phyloP scores from a whole-genome alignment of 1,284 basidiomycete species.

The Hypsizygus ulmarius region DNA sequence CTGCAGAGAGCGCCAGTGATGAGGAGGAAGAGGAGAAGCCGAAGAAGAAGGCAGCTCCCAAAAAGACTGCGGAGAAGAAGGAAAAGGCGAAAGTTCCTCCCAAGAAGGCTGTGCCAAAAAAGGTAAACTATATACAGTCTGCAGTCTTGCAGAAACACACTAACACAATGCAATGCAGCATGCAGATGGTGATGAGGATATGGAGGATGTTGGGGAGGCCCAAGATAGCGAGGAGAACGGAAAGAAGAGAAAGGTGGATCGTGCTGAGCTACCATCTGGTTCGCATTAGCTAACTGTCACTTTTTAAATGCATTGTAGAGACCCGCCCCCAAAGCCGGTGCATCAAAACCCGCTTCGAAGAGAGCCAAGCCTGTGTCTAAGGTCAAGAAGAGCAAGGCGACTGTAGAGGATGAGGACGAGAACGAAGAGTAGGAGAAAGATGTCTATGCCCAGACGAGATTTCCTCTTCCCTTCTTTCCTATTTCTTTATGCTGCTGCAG shows the following conservation, averaged over 20 bases:
- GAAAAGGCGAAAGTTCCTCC: constrained; percentile 24
- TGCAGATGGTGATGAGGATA: constrained; percentile 17
- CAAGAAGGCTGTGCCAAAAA: constrained; percentile 27
- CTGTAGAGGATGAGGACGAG: constrained; percentile 35
- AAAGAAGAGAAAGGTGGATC: constrained; percentile 46
- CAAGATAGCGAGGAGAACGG: constrained; percentile 29
- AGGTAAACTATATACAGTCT: constrained; percentile 19
- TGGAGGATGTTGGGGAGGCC: constrained; percentile 25
- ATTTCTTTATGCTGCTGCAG: constrained; percentile 14
- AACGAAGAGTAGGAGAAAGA: constrained; percentile 23
- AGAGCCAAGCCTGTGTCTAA: constrained; percentile 35
- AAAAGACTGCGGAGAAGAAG: constrained; percentile 30
- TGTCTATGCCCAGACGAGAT: background rate
- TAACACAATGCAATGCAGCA: constrained; percentile 6
- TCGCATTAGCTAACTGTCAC: background rate
- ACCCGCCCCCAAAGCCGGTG: constrained; percentile 30
- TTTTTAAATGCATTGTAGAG: constrained; percentile 24
- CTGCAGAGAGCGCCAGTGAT: constrained; percentile 29
- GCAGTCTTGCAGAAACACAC: background rate
- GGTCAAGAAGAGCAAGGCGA: constrained; percentile 40
- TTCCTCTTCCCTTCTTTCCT: constrained; percentile 4
- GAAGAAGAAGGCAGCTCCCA: constrained; percentile 34
- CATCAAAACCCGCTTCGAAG: constrained; percentile 34
- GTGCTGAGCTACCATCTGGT: background rate
- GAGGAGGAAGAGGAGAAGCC: constrained; percentile 34